Evolutionary conservation across 768 basidiomycete genomes (phyloP), one percentile per base, ranked within the genome.

Genomic region (Inosperma sp.): DNA sequence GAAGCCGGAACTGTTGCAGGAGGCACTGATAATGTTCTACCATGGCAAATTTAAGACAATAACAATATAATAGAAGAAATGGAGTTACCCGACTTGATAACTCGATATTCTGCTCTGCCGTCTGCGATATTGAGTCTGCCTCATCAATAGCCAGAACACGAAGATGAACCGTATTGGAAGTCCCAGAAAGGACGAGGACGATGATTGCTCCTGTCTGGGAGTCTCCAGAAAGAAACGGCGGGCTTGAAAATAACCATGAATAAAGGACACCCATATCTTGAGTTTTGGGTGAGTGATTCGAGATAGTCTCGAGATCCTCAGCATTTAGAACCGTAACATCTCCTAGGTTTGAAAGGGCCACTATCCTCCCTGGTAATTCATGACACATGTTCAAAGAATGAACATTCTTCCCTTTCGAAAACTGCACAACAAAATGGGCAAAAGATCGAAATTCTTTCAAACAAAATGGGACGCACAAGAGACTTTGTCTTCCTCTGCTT

Each of bases 1-100:
- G 56, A 68, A 66, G 16, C 82, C 82, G 5, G 74, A 72, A 0
- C 65, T 31, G 54, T 78, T 81, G 40, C 69, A 77, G 5, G 79
- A 73, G 1, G 70, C 56, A 36, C 65, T 62, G 7, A 61, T 57
- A 19, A 78, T 66, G 51, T 70, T 56, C 76, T 78, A 39, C 4
- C 25, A 42, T 22, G 31, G 4, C 16, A 33, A n/a, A 53, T 48
- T 62, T n/a, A n/a, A 50, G 50, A 40, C 30, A 36, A 35, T 26
- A 21, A 35, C 23, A 17, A 27, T 26, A 22, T 31, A 44, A 31
- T 12, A 52, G 19, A 40, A 51, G 7, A 10, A 4, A 43, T 39
- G 47, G 8, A 29, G 47, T 42, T 61, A 48, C 55, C 72, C 71
- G 33, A 29, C 26, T 19, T 37, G 37, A 21, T 17, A 30, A 39